A percentile compares a stretch with the other conserved stretches of the same genome.
These are phyloP conservation scores for Ceratobasidium sp. DNA, from an alignment of 1,284 basidiomycete species.

Conservation along the genomic window DNA sequence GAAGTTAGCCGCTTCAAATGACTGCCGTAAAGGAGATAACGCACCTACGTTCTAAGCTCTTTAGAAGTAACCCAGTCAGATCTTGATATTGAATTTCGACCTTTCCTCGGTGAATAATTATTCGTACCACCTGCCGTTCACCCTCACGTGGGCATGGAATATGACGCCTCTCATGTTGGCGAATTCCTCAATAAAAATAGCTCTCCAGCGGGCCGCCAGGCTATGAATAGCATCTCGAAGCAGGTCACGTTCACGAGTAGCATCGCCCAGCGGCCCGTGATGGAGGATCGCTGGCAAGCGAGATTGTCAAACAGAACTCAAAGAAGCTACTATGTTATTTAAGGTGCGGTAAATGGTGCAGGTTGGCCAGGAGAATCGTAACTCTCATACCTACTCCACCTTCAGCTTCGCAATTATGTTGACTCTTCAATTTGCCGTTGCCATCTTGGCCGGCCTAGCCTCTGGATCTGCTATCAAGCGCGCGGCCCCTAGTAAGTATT, in stretches of 20 bases:
- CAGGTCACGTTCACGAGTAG: neutral
- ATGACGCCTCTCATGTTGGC: no score
- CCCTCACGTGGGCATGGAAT: neutral
- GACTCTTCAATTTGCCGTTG: constrained; percentile 10
- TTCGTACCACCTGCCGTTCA: neutral
- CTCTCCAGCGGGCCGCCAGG: neutral
- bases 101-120: no score
- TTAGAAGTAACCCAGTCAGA: no score
- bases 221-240: neutral
- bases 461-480: constrained; percentile 18
- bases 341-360: neutral
- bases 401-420: neutral
- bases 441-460: constrained; percentile 16
- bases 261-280: neutral
- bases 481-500: constrained; percentile 19
- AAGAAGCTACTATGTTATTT: neutral
- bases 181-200: no score
- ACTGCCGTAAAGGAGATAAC: neutral
- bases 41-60: no score
- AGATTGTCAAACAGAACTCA: neutral
- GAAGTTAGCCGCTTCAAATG: no score
- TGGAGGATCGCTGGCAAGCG: neutral
- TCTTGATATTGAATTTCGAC: no score
- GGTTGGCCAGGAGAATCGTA: no score
- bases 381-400: neutral